A percentile compares a stretch with the other conserved stretches of the same genome.
Conservation (phyloP, 371 early-diverging fungal species). For the Gilbertella persicaria region DNA sequence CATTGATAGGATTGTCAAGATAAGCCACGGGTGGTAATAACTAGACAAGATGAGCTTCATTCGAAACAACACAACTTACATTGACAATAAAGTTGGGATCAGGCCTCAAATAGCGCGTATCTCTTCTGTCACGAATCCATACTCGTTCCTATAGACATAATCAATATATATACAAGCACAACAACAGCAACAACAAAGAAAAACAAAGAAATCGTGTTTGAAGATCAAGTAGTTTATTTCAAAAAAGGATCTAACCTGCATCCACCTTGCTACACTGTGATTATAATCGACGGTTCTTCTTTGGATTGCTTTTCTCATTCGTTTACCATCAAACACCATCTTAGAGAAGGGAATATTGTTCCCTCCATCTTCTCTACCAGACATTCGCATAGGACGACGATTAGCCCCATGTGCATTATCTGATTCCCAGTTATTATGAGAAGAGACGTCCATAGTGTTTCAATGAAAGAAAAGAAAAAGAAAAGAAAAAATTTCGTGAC, state of each 20-base stretch:
- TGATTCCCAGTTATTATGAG: slow-evolving; percentile 19
- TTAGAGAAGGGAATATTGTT: slow-evolving; percentile 48
- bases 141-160: slow-evolving; percentile 50
- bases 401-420: slow-evolving; percentile 4
- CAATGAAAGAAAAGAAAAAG: not conserved
- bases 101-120: slow-evolving; percentile 70
- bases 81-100: slow-evolving; percentile 87
- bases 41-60: slow-evolving; percentile 34
- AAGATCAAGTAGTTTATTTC: slow-evolving; percentile 1
- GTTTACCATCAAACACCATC: slow-evolving; percentile 83
- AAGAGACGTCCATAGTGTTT: slow-evolving; percentile 16
- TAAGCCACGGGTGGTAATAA: slow-evolving; percentile 80
- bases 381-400: slow-evolving; percentile 22
- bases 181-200: slow-evolving; percentile 7
- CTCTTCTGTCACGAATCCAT: slow-evolving; percentile 66
- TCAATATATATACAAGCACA: slow-evolving; percentile 3
- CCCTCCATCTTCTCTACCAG: slow-evolving; percentile 11
- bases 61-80: slow-evolving; percentile 50
- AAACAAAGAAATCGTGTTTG: slow-evolving; percentile 9
- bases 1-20: slow-evolving; percentile 76
- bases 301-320: slow-evolving; percentile 95
- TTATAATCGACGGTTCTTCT: slow-evolving; percentile 96
- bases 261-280: slow-evolving; percentile 80
- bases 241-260: slow-evolving; percentile 60
- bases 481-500: not conserved